Percentiles rank a stretch among this genome's conserved stretches.
Conservation (phyloP, 2,329 filamentous ascomycete genomes). For the Juglanconis oblonga region DNA sequence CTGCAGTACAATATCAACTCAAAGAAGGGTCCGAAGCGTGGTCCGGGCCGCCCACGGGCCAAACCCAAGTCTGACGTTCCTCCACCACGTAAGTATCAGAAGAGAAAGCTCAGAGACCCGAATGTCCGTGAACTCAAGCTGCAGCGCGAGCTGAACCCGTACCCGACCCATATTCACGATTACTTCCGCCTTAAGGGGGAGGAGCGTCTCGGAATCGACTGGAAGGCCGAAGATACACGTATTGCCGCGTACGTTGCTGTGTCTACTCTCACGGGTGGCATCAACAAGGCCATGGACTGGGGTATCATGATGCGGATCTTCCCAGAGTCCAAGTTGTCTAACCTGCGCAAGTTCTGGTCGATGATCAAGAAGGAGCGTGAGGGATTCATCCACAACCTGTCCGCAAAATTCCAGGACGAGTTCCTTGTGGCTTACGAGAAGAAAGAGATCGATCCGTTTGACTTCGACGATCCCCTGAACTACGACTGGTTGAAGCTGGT, state of each 20-base stretch:
- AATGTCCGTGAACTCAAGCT: constrained; percentile 26
- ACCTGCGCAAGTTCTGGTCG: constrained; percentile 55
- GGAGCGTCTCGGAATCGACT: constrained; percentile 34
- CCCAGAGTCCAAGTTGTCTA: constrained; percentile 48
- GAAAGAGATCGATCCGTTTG: constrained; percentile 56
- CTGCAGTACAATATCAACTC: constrained; percentile 18
- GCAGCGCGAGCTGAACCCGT: constrained; percentile 30
- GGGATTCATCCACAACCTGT: constrained; percentile 53
- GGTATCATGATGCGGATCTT: constrained; percentile 56
- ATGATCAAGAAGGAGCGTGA: constrained; percentile 48
- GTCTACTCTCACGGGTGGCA: constrained; percentile 56
- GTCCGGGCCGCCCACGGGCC: constrained; percentile 9
- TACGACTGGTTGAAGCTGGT: constrained; percentile 70
- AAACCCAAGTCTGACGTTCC: background rate
- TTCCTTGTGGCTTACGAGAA: constrained; percentile 66
- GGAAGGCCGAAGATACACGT: constrained; percentile 42
- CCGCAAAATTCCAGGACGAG: constrained; percentile 60
- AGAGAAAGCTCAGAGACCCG: constrained; percentile 15
- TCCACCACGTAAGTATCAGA: constrained; percentile 16
- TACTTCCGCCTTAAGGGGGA: constrained; percentile 30
- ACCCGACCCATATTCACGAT: constrained; percentile 29
- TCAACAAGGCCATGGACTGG: constrained; percentile 59
- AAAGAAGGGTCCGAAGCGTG: constrained; percentile 1
- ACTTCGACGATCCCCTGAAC: constrained; percentile 59
- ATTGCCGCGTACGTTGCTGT: constrained; percentile 58